These are phyloP conservation scores for Coemansia sp. DNA, from an alignment of 192 early-diverging fungal genomes.

Conservation along the genomic window DNA sequence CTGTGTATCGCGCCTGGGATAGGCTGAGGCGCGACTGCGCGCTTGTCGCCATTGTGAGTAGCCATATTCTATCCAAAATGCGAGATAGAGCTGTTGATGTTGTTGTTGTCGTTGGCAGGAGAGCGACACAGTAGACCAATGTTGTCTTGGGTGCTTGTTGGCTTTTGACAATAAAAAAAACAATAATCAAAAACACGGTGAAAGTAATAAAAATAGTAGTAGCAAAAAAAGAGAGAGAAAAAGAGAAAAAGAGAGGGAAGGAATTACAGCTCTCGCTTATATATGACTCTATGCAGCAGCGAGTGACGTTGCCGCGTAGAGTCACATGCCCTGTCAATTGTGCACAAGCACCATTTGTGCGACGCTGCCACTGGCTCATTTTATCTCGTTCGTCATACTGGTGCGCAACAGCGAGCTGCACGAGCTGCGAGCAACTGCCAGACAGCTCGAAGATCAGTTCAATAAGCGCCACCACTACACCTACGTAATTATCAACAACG, in stretches of 20 bases:
- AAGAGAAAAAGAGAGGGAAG: not conserved
- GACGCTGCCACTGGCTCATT: not conserved
- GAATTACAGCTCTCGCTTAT: too few relatives aligned
- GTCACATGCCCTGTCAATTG: slow-evolving; percentile 18
- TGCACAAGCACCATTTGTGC: slow-evolving; percentile 1
- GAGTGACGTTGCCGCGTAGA: slow-evolving; percentile 12
- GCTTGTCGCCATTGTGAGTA: slow-evolving; percentile 9
- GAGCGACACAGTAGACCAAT: not conserved
- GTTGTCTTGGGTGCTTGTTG: not conserved
- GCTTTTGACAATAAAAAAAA: not conserved
- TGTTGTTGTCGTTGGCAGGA: not conserved
- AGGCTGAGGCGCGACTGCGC: slow-evolving; percentile 29
- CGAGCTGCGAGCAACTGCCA: slow-evolving; percentile 62
- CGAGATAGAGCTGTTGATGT: too few relatives aligned
- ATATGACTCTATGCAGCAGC: not conserved
- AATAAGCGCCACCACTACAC: slow-evolving; percentile 67
- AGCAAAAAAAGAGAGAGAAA: not conserved
- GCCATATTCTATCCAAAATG: not conserved
- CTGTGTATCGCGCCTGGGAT: slow-evolving; percentile 16
- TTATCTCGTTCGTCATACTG: slow-evolving; percentile 61
- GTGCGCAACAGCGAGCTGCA: slow-evolving; percentile 70
- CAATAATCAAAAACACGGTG: not conserved
- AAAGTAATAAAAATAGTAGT: not conserved
- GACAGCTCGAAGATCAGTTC: slow-evolving; percentile 74
- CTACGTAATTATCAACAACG: slow-evolving; percentile 74